Evolutionary conservation across 768 basidiomycete genomes (phyloP), one percentile per base, ranked within the genome.

Genomic region (Lactarius indigo): DNA sequence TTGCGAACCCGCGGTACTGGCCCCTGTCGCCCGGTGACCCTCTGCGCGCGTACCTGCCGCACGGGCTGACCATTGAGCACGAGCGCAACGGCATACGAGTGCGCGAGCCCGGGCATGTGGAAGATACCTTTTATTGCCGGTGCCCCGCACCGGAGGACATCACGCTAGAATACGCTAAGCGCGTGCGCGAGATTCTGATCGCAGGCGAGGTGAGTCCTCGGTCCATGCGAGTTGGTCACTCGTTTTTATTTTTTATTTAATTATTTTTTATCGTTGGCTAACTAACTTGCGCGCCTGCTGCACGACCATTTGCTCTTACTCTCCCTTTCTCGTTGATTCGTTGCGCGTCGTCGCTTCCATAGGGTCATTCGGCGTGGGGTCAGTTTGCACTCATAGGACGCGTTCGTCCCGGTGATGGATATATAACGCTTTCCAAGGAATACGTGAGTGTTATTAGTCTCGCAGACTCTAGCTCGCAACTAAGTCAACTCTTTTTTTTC

Each of bases 361-460:
- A 93, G 91, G 92, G 93, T 5, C 94, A 95, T 76, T 95, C 93
- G 9, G 87, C 92, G 17, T 96, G 93, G 93, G 93, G 94, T 28
- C 87, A 91, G 69, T 96, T 94, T 77, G 87, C 82, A 65, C 75
- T 96, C 30, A 78, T 88, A 4, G 93, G 94, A 42, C 84, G 93
- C 20, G 83, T 96, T n/a, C 80, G 94, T 64, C 84, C 88, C 18
- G 86, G 84, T 72, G 93, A 95, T 74, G 93, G 93, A 9, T 85
- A 92, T 70, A 81, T 95, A 59, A 90, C 85, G 68, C 74, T 95
- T 10, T 85, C 83, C n/a, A 95, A 95, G 74, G 87, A 92, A 83
- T 94, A 95, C 74, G 92, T 92, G 74, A 57, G 76, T 75, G 30
- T 1, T 23, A 1, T 13, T 50, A 3, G 17, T 37, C 13, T 30